Evolutionary conservation across 2,329 filamentous ascomycete species (phyloP), one percentile per base, ranked within the genome.

Genomic region (Fusarium oxysporum): DNA sequence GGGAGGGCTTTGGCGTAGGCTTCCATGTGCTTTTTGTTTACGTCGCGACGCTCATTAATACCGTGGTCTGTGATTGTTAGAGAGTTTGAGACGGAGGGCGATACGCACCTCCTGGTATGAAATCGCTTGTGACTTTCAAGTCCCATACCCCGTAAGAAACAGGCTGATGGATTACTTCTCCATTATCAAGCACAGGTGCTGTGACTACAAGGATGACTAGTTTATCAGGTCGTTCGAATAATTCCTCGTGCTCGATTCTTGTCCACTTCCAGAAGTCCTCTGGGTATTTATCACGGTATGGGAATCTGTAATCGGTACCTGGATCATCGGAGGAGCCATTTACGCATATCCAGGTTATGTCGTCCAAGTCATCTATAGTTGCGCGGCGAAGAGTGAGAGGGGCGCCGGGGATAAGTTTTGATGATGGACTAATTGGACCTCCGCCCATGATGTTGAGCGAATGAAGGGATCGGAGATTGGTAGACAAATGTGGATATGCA

Each of bases 261-360:
- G 66, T 71, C 66, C 62, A 70, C 37, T 58, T 58, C 62, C 33
- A 38, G 3, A 71, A 71, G 3, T 70, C 67, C 0, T 14, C 17
- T 3, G 56, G 56, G 6, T 60, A 60, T 3, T 44, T 30, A 2
- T 66, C 35, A 1, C 53, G 62, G 4, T 54, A 43, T 8, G 62
- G 62, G 6, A 43, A 68, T 6, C 41, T 61, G 40, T 66, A 61
- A 2, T 51, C 30, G 1, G 45, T 66, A 1, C 23, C 30, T 8
- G 53, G 62, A 8, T 60, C 47, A 10, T 68, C 65, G 0, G 62
- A 35, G 5, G 38, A 53, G 2, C 47, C 55, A 4, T 53, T 38
- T 7, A 25, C 44, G 1, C n/a, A 21, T 12, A 67, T 40, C 53
- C 65, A 66, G 0, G 53, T 57, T 0, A 68, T 68, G 8, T 59